A percentile compares a stretch with the other conserved stretches of the same genome.
phyloP scores from a whole-genome alignment of 257 asterid species.

The Petunia axillaris region DNA sequence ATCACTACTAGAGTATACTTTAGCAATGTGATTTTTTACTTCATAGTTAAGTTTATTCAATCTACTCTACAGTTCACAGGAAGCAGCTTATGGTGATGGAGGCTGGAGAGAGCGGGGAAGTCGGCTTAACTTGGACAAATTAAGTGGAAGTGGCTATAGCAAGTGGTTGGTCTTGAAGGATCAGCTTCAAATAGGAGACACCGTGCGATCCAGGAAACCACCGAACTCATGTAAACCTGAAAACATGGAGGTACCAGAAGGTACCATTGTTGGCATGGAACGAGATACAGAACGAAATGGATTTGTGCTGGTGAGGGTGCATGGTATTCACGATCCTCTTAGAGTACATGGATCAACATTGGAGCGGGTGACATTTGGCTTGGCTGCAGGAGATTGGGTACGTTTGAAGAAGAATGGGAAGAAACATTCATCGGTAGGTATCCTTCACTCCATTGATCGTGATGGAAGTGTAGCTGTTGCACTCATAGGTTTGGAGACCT shows the following conservation, averaged over 20 bases:
- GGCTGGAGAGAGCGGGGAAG: slow-evolving; percentile 53
- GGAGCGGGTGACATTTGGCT: slow-evolving; percentile 77
- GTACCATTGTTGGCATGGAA: slow-evolving; percentile 74
- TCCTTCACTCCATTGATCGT: slow-evolving; percentile 63
- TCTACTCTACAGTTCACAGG: slow-evolving; percentile 61
- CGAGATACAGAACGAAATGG: slow-evolving; percentile 66
- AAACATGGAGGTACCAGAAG: slow-evolving; percentile 75
- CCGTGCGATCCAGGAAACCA: slow-evolving; percentile 77
- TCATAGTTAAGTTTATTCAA: background rate
- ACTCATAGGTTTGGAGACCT: slow-evolving; percentile 69
- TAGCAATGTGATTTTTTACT: background rate
- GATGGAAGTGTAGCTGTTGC: slow-evolving; percentile 71
- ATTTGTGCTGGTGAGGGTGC: slow-evolving; percentile 75
- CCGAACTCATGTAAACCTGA: slow-evolving; percentile 62
- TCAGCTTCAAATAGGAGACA: slow-evolving; percentile 73
- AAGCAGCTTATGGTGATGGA: slow-evolving; percentile 53
- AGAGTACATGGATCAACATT: slow-evolving; percentile 60
- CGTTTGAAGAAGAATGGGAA: slow-evolving; percentile 59
- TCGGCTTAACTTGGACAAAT: slow-evolving; percentile 50
- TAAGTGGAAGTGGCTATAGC: slow-evolving; percentile 54
- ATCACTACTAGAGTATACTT: background rate
- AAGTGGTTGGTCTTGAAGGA: slow-evolving; percentile 89
- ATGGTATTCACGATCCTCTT: slow-evolving; percentile 70
- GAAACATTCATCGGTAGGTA: slow-evolving; percentile 72
- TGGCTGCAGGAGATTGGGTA: slow-evolving; percentile 89